These are phyloP conservation scores for Ustilago hordei DNA, from an alignment of 1,284 basidiomycete genomes.

Conservation along the genomic window DNA sequence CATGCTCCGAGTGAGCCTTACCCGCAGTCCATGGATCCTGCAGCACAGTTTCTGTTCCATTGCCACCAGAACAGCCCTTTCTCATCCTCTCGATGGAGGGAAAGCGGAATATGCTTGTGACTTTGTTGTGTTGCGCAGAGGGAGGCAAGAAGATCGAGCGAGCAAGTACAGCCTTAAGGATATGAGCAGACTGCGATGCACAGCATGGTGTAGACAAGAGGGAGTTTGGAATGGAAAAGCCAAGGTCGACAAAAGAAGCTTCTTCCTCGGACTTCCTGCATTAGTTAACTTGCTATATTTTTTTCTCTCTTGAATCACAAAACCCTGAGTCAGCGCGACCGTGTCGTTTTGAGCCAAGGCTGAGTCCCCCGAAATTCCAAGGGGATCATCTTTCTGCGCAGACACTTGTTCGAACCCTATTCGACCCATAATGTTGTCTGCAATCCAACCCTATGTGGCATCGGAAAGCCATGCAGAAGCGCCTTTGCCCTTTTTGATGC, in stretches of 20 bases:
- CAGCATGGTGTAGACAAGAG: not conserved
- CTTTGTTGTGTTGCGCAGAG: too few species aligned
- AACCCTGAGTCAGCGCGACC: not conserved
- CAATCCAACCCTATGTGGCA: conserved; percentile 4
- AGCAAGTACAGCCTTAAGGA: not conserved
- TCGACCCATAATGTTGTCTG: not conserved
- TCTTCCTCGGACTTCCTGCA: not conserved
- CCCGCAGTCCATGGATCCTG: not conserved
- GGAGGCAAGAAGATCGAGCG: too few species aligned
- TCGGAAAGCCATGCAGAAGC: not conserved
- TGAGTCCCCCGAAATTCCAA: not conserved
- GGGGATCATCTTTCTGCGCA: not conserved
- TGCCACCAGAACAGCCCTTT: too few species aligned
- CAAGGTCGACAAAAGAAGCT: conserved; percentile 2
- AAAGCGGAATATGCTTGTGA: too few species aligned
- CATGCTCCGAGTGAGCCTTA: not conserved
- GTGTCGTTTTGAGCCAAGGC: not conserved
- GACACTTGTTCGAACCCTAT: not conserved
- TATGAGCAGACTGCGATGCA: not conserved
- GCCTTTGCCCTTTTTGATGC: conserved; percentile 2
- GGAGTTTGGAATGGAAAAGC: not conserved
- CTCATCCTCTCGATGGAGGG: too few species aligned
- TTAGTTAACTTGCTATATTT: not conserved
- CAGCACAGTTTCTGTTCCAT: not conserved
- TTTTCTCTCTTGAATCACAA: not conserved